A percentile compares a stretch with the other conserved stretches of the same genome.
These are phyloP conservation scores for Aspergillus aculeatinus DNA, from an alignment of 2,329 filamentous ascomycete genomes.

Conservation along the genomic window DNA sequence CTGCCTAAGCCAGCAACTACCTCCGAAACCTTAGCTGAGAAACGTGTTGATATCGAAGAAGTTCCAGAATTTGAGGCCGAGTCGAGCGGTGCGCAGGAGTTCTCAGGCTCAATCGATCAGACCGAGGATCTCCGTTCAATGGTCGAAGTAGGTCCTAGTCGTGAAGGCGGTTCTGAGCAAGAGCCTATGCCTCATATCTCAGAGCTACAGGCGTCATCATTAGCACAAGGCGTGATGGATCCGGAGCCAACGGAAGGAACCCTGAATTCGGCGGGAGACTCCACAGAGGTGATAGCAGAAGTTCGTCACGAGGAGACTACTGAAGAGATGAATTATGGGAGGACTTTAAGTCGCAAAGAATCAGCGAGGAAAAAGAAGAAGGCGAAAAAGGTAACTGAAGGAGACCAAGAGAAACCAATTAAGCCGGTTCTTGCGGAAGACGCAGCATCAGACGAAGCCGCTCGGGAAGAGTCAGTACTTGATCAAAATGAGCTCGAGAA, in stretches of 20 bases:
- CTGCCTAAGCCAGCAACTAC: not conserved
- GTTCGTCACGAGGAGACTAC: not conserved
- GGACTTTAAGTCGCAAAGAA: conserved; percentile 12
- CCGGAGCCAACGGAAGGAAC: not conserved
- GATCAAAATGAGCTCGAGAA: not conserved
- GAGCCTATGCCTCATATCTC: not conserved
- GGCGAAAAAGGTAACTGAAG: conserved; percentile 18
- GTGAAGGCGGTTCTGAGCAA: not conserved
- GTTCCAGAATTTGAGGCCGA: not conserved
- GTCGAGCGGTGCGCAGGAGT: not conserved
- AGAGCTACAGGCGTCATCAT: not conserved
- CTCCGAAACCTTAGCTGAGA: not conserved
- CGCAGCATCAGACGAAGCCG: conserved; percentile 3
- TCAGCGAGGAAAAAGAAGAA: conserved; percentile 27
- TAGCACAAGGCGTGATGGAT: not conserved
- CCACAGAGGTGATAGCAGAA: not conserved
- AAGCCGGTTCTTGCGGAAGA: conserved; percentile 3
- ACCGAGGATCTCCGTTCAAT: not conserved
- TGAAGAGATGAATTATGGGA: conserved; percentile 3
- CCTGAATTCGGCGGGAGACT: not conserved
- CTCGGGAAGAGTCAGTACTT: not conserved
- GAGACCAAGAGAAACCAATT: conserved; percentile 4
- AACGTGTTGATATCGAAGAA: not conserved
- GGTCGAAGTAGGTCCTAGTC: not conserved
- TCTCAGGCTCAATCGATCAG: not conserved